Evolutionary conservation across 345 rosid genomes (phyloP).

Genomic region (Iberis pinnata): DNA sequence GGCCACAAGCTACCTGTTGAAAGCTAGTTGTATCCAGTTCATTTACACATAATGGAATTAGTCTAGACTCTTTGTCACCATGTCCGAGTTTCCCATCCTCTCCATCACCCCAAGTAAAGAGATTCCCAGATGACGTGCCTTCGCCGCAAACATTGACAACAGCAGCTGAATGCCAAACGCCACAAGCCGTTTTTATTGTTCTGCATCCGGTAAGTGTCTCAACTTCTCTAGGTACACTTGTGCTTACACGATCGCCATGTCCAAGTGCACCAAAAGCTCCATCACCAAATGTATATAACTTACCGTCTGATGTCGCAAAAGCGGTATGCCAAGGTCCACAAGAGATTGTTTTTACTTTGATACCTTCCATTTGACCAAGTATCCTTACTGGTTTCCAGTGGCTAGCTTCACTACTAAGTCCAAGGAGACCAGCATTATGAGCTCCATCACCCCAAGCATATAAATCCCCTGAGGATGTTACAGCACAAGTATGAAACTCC

Average conservation of each 20-base stretch:
- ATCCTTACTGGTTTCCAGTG: constrained; percentile 47
- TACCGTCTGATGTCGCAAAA: constrained; percentile 44
- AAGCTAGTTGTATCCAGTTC: constrained; percentile 41
- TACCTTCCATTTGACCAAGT: constrained; percentile 46
- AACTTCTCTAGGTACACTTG: constrained; percentile 48
- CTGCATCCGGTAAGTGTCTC: constrained; percentile 43
- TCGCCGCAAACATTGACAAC: constrained; percentile 39
- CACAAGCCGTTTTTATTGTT: constrained; percentile 44
- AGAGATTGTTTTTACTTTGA: constrained; percentile 42
- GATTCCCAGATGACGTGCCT: constrained; percentile 35
- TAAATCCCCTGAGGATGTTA: constrained; percentile 49
- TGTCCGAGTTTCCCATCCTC: constrained; percentile 58
- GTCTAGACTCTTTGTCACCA: constrained; percentile 44
- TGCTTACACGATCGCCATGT: constrained; percentile 48
- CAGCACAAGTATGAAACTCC: constrained; percentile 55
- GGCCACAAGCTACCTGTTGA: constrained; percentile 57
- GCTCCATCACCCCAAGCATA: constrained; percentile 54
- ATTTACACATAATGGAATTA: constrained; percentile 43
- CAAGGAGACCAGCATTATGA: constrained; percentile 43
- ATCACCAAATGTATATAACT: constrained; percentile 58
- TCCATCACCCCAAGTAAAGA: constrained; percentile 69
- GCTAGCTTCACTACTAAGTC: constrained; percentile 40
- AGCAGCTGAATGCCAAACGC: constrained; percentile 71
- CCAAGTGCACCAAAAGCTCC: constrained; percentile 64
- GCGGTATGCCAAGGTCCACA: constrained; percentile 74